Evolutionary conservation across 306 rosid genomes (phyloP).

Genomic region (Sophora flavescens): DNA sequence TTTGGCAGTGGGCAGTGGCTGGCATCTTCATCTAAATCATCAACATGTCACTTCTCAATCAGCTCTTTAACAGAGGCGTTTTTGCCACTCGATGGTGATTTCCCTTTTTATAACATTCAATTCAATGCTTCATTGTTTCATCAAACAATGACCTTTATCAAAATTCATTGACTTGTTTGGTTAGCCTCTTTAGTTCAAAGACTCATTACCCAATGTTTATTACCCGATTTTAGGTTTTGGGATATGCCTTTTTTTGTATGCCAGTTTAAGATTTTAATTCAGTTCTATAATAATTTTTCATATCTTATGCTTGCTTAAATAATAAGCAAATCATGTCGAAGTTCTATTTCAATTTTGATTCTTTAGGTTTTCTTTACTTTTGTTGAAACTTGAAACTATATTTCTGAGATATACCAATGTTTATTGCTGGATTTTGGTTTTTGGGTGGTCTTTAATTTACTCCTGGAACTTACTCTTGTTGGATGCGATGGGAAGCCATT

Average conservation of each 20-base stretch:
- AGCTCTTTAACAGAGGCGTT: conserved; percentile 93
- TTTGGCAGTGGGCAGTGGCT: not conserved
- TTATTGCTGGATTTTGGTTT: conserved; percentile 26
- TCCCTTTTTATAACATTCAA: not conserved
- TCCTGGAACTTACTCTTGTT: not conserved
- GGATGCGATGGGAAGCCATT: conserved; percentile 28
- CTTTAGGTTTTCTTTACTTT: not conserved
- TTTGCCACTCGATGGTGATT: conserved; percentile 86
- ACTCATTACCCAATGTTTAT: not conserved
- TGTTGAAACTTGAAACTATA: not conserved
- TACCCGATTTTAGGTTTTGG: conserved; percentile 31
- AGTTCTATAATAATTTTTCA: not conserved
- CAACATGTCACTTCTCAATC: conserved; percentile 90
- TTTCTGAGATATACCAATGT: conserved; percentile 20
- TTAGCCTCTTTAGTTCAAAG: not conserved
- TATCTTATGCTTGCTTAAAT: conserved; percentile 1
- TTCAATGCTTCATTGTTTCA: conserved; percentile 1
- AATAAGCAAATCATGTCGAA: conserved; percentile 29
- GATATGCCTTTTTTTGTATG: not conserved
- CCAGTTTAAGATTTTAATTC: too few species aligned
- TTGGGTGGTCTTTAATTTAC: conserved; percentile 5
- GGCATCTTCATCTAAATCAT: not conserved
- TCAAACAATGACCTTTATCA: too few species aligned
- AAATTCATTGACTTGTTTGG: not conserved
- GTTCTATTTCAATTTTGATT: conserved; percentile 19